A percentile compares a stretch with the other conserved stretches of the same genome.
Conservation (phyloP, 2,329 filamentous ascomycete species). For the Claviceps sp. region DNA sequence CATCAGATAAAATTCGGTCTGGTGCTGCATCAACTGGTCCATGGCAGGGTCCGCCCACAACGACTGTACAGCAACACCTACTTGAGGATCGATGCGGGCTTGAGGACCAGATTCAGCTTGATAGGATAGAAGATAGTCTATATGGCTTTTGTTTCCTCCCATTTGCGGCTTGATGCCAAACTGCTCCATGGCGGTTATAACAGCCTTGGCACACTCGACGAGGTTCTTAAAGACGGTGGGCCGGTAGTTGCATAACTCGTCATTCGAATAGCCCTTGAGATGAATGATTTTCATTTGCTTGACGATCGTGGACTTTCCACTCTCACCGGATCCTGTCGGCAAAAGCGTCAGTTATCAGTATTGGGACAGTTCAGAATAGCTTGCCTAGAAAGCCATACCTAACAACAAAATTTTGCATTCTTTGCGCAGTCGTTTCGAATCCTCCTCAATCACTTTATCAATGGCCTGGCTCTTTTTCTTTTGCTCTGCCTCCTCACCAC, state of each 20-base stretch:
- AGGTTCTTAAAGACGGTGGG: conserved; percentile 98
- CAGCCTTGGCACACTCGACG: conserved; percentile 87
- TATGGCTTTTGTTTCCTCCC: conserved; percentile 57
- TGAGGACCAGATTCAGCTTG: conserved; percentile 83
- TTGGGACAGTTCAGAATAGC: neutral
- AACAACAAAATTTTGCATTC: conserved; percentile 98
- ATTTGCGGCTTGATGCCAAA: conserved; percentile 72
- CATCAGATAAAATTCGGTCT: conserved; percentile 98
- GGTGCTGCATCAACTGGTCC: conserved; percentile 73
- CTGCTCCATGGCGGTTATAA: conserved; percentile 83
- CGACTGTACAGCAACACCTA: conserved; percentile 71
- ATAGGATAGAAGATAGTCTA: conserved; percentile 75
- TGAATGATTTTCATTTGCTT: conserved; percentile 99
- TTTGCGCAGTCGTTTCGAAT: conserved; percentile 79
- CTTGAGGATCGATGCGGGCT: conserved; percentile 64
- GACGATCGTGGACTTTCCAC: conserved; percentile 97
- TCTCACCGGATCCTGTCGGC: conserved; percentile 78
- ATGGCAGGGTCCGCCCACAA: conserved; percentile 86
- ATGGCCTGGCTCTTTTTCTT: conserved; percentile 96
- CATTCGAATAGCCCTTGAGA: conserved; percentile 89
- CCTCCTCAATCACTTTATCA: conserved; percentile 85
- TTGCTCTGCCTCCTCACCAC: conserved; percentile 75
- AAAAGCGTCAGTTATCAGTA: conserved; percentile 9
- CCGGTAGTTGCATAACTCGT: conserved; percentile 87
- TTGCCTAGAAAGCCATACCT: conserved; percentile 41